phyloP scores from a whole-genome alignment of 805 yeast genomes.

The Jamesozyma jinghongensis region DNA sequence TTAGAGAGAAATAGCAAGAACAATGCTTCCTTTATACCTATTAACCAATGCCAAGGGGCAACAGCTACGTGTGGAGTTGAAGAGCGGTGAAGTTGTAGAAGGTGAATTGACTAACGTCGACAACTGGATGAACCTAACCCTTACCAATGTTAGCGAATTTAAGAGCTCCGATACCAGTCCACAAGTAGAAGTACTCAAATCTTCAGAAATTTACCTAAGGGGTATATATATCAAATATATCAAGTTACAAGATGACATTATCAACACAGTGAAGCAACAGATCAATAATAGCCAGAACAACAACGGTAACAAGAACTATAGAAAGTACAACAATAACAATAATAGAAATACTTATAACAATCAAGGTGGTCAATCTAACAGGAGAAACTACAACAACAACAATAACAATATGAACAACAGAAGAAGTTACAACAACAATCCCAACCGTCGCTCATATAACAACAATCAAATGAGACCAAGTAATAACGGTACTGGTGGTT shows the following conservation, averaged over 20 bases:
- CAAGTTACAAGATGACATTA: slow-evolving; percentile 65
- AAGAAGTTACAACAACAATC: slow-evolving; percentile 14
- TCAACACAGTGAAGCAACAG: slow-evolving; percentile 67
- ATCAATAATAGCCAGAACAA: slow-evolving; percentile 41
- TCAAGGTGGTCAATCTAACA: slow-evolving; percentile 10
- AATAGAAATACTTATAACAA: slow-evolving; percentile 29
- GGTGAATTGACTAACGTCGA: slow-evolving; percentile 84
- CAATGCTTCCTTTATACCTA: slow-evolving; percentile 77
- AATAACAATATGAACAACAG: slow-evolving; percentile 24
- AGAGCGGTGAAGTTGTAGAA: slow-evolving; percentile 80
- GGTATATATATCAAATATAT: slow-evolving; percentile 78
- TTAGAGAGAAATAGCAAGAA: neutral
- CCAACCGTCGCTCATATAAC: slow-evolving; percentile 14
- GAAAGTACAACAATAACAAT: slow-evolving; percentile 8
- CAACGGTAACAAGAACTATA: slow-evolving; percentile 30
- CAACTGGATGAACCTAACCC: slow-evolving; percentile 89
- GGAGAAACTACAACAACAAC: slow-evolving; percentile 2
- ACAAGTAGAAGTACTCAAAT: slow-evolving; percentile 43
- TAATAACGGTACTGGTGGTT: slow-evolving; percentile 26
- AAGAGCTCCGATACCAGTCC: slow-evolving; percentile 31
- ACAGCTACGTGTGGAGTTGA: slow-evolving; percentile 79
- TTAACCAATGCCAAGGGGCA: slow-evolving; percentile 87
- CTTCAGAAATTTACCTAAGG: slow-evolving; percentile 70
- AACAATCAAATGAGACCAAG: slow-evolving; percentile 13
- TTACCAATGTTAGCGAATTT: slow-evolving; percentile 52